Evolutionary conservation across 2,329 filamentous ascomycete species (phyloP).

Genomic region (Hymenoscyphus fraxineus): DNA sequence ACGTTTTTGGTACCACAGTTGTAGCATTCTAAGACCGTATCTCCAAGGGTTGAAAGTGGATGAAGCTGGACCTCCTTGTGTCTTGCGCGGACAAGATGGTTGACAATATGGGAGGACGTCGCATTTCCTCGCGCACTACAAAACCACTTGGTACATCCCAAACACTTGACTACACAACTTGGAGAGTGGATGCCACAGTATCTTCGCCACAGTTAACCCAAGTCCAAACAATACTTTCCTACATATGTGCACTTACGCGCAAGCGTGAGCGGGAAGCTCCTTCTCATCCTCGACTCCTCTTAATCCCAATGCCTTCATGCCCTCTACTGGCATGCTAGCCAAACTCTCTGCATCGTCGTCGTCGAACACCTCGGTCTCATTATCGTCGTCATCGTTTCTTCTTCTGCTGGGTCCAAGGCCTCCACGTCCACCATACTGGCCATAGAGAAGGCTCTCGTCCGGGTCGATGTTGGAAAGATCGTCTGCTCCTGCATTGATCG

Average conservation of each 20-base stretch:
- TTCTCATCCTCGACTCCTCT: slow-evolving; percentile 74
- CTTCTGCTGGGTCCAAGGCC: slow-evolving; percentile 49
- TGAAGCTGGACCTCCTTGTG: slow-evolving; percentile 99
- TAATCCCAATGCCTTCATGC: slow-evolving; percentile 61
- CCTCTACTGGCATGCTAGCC: slow-evolving; percentile 77
- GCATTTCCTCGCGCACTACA: slow-evolving; percentile 96
- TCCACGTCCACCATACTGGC: slow-evolving; percentile 58
- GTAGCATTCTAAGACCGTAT: slow-evolving; percentile 97
- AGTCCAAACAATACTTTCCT: slow-evolving; percentile 8
- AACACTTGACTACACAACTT: slow-evolving; percentile 91
- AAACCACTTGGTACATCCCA: slow-evolving; percentile 97
- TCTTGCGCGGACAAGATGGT: slow-evolving; percentile 91
- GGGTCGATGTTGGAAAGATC: slow-evolving; percentile 66
- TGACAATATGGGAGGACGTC: slow-evolving; percentile 96
- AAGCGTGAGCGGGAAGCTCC: slow-evolving; percentile 89
- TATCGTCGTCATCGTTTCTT: slow-evolving; percentile 83
- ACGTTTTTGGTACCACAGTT: slow-evolving; percentile 99
- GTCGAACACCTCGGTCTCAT: slow-evolving; percentile 77
- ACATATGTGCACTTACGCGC: slow-evolving; percentile 65
- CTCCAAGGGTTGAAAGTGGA: slow-evolving; percentile 85
- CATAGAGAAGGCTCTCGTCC: slow-evolving; percentile 78
- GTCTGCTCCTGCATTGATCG: slow-evolving; percentile 81
- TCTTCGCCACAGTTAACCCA: slow-evolving; percentile 43
- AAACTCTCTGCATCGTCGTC: slow-evolving; percentile 74
- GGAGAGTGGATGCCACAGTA: slow-evolving; percentile 98